A percentile compares a stretch with the other conserved stretches of the same genome.
phyloP scores from a whole-genome alignment of 2,329 filamentous ascomycete species.

The Curvularia verruculosa region DNA sequence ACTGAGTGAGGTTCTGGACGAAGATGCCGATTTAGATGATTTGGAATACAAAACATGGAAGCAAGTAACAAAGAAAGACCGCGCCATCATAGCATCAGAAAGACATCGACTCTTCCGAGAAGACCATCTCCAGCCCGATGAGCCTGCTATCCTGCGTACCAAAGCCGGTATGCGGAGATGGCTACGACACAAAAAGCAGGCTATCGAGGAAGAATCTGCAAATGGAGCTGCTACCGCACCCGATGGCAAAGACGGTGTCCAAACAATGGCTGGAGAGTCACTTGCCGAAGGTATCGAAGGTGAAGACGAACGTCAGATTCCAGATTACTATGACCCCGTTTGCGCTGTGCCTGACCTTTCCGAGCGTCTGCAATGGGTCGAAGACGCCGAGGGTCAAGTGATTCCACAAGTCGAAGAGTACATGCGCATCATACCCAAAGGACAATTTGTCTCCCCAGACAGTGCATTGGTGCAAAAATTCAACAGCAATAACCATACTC shows the following conservation, averaged over 20 bases:
- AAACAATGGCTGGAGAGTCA: slow-evolving; percentile 68
- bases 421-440: slow-evolving; percentile 75
- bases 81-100: slow-evolving; percentile 84
- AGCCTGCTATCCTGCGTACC: slow-evolving; percentile 82
- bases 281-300: slow-evolving; percentile 93
- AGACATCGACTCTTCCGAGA: slow-evolving; percentile 84
- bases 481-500: slow-evolving; percentile 88
- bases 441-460: slow-evolving; percentile 75
- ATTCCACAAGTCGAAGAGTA: slow-evolving; percentile 88
- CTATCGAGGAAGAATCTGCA: slow-evolving; percentile 48
- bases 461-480: slow-evolving; percentile 79
- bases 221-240: slow-evolving; percentile 58
- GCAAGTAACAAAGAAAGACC: slow-evolving; percentile 95
- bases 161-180: slow-evolving; percentile 91
- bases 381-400: slow-evolving; percentile 86
- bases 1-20: slow-evolving; percentile 70
- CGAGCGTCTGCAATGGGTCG: slow-evolving; percentile 80
- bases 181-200: slow-evolving; percentile 77
- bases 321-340: slow-evolving; percentile 92
- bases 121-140: slow-evolving; percentile 82
- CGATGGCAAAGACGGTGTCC: slow-evolving; percentile 55
- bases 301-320: slow-evolving; percentile 77
- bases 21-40: slow-evolving; percentile 86
- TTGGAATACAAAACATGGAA: slow-evolving; percentile 97
- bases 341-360: slow-evolving; percentile 85